A percentile compares a stretch with the other conserved stretches of the same genome.
Conservation (phyloP, 805 yeast genomes). For the Yamadazyma sp. region DNA sequence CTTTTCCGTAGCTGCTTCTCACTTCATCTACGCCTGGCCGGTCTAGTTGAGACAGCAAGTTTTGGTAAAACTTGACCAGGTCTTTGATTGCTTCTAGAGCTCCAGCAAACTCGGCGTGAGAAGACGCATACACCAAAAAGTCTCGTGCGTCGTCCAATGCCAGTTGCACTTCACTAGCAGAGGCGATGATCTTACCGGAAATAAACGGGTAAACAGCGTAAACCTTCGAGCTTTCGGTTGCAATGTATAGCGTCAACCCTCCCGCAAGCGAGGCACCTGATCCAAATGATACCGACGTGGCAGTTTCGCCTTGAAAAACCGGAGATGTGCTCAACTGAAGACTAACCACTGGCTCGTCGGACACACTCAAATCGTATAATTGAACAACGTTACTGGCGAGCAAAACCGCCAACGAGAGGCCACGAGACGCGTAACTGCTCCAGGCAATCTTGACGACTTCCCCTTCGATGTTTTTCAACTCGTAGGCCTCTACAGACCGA, state of each 20-base stretch:
- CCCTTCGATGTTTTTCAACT: constrained; percentile 17
- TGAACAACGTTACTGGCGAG: constrained; percentile 19
- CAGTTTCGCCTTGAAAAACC: constrained; percentile 16
- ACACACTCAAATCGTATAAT: constrained; percentile 10
- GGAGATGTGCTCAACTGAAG: constrained; percentile 17
- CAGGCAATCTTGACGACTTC: constrained; percentile 25
- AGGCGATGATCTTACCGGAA: constrained; percentile 4
- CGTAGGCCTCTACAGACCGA: constrained; percentile 13
- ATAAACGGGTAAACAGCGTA: constrained; percentile 32
- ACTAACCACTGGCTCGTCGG: neutral
- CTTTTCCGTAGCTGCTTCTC: neutral
- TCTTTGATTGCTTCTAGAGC: neutral
- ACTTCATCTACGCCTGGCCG: constrained; percentile 9
- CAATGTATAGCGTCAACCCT: constrained; percentile 29
- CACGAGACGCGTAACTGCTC: constrained; percentile 24
- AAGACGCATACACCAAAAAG: neutral
- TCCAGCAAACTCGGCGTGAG: neutral
- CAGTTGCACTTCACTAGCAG: constrained; percentile 7
- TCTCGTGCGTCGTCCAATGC: constrained; percentile 15
- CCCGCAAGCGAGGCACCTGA: constrained; percentile 24
- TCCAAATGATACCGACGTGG: constrained; percentile 31
- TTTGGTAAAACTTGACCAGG: constrained; percentile 6
- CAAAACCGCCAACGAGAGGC: constrained; percentile 23
- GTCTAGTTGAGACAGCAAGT: neutral
- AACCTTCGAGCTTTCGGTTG: constrained; percentile 21